Evolutionary conservation across 345 rosid genomes (phyloP), one percentile per base, ranked within the genome.

Genomic region (Rhodomyrtus tomentosa): DNA sequence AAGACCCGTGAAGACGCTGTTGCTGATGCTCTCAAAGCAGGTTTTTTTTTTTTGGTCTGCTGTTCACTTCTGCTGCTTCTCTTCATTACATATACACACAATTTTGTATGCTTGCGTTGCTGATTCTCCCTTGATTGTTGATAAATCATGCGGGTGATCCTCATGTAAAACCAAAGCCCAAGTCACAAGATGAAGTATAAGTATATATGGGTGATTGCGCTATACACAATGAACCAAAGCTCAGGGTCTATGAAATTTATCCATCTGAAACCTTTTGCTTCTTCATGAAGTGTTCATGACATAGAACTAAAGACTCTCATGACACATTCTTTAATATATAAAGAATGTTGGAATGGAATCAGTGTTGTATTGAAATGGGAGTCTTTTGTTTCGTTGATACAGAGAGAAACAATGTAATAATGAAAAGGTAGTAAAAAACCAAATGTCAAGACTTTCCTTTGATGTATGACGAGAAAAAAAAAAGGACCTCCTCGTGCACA

Each of bases 1-100:
- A 93, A 89, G 84, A 87, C 90, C 50, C 82, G 93, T 6, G 98
- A 88, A 81, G 98, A 96, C 76, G 96, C 98, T 72, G 98, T 91
- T 80, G 97, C 97, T 22, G 92, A 87, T 87, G 92, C 93, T 87
- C 90, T 94, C 55, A 92, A 96, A 93, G 98, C 99, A 90, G 99
- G 98, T 93, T 5, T 83, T n/a, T 18, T 76, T 52, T 81, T 1
- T 29, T 59, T 29, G 2, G 14, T 68, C 79, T 8, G 40, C 79
- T 68, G 79, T 36, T 68, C 2, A 2, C 3, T 36, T 36, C 13
- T 68, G 58, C 12, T 55, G 79, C 45, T 68, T 68, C 45, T 36
- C 6, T 18, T 36, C 7, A 2, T 68, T 68, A 1, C 79, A 68
- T 68, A 36, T 68, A 5, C 45, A 68, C 10, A 68, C 12, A 20